Evolutionary conservation across 2,329 filamentous ascomycete species (phyloP).

Genomic region (Aspergillus glaucus): DNA sequence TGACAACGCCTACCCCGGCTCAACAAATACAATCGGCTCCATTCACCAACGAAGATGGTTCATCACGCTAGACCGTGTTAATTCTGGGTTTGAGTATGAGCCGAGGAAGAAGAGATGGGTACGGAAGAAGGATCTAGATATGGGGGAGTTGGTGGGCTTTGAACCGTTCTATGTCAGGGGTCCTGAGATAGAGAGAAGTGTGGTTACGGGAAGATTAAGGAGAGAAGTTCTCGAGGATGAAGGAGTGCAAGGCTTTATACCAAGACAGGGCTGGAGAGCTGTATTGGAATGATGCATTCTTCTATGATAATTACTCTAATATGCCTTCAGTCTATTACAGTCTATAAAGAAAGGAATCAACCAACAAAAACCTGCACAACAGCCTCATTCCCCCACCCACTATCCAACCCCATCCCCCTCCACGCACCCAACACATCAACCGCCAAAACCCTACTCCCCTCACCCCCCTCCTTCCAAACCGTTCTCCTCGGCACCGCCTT

Average conservation of each 20-base stretch:
- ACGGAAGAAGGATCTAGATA: constrained; percentile 14
- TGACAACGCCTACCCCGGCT: constrained; percentile 62
- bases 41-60: constrained; percentile 64
- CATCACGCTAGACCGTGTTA: constrained; percentile 54
- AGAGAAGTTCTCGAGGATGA: constrained; percentile 58
- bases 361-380: constrained; percentile 57
- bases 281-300: constrained; percentile 16
- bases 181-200: constrained; percentile 56
- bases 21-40: constrained; percentile 59
- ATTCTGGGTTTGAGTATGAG: constrained; percentile 49
- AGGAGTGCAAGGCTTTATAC: constrained; percentile 51
- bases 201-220: constrained; percentile 58
- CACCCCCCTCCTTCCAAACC: constrained; percentile 47
- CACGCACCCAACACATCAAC: constrained; percentile 74
- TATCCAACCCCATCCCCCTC: constrained; percentile 62
- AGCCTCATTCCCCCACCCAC: constrained; percentile 76
- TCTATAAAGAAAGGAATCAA: constrained; percentile 7
- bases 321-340: background rate
- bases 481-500: constrained; percentile 61
- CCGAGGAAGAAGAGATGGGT: constrained; percentile 22
- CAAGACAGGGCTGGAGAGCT: constrained; percentile 54
- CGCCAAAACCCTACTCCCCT: constrained; percentile 58
- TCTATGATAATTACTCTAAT: background rate
- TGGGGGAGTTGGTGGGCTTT: constrained; percentile 34
- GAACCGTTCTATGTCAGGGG: constrained; percentile 58